These are phyloP conservation scores for Magnaporthiopsis incrustans DNA, from an alignment of 2,329 filamentous ascomycete genomes.

Conservation along the genomic window DNA sequence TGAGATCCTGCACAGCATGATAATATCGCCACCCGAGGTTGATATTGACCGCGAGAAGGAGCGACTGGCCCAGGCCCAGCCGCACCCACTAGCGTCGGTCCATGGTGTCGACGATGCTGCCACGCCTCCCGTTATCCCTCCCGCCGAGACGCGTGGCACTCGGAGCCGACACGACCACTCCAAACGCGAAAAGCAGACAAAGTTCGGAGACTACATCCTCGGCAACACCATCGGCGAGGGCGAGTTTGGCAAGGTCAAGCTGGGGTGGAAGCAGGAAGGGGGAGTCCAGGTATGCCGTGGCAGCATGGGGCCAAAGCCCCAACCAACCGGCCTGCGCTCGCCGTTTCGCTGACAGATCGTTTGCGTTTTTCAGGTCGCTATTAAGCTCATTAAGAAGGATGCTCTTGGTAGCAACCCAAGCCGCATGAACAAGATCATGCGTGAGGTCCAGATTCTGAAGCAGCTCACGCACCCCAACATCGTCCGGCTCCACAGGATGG, in stretches of 20 bases:
- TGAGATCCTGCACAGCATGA: constrained; percentile 68
- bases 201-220: constrained; percentile 92
- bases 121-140: constrained; percentile 36
- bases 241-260: constrained; percentile 97
- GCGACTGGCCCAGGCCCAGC: constrained; percentile 54
- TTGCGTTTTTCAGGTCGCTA: constrained; percentile 62
- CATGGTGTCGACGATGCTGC: constrained; percentile 37
- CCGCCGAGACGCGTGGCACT: constrained; percentile 35
- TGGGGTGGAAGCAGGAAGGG: constrained; percentile 95
- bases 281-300: constrained; percentile 58
- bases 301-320: not conserved
- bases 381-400: constrained; percentile 94
- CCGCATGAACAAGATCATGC: constrained; percentile 90
- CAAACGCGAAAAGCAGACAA: constrained; percentile 64
- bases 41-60: constrained; percentile 66
- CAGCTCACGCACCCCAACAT: constrained; percentile 88
- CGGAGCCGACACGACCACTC: constrained; percentile 55
- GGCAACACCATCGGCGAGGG: constrained; percentile 95
- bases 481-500: constrained; percentile 94
- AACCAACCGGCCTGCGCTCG: not conserved
- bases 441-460: constrained; percentile 90
- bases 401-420: constrained; percentile 81
- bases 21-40: constrained; percentile 67
- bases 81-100: constrained; percentile 26
- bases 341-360: not conserved